Base-by-base conservation (phyloP, 2,329 filamentous ascomycete species). In the Ophiostoma sp. region DNA sequence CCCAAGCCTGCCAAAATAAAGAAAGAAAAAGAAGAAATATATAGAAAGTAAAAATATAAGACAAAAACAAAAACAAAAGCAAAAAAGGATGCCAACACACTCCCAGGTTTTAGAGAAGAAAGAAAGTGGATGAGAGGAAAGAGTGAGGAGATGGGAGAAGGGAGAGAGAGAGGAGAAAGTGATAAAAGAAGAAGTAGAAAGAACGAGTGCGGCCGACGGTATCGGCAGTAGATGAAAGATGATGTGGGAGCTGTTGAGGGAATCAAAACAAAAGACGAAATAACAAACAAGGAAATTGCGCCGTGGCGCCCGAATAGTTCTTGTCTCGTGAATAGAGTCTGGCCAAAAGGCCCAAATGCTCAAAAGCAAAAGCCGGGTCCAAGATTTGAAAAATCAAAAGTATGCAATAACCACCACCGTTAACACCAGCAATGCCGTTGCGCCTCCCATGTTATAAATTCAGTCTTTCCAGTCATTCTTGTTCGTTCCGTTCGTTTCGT, bases 1-100 rank as follows among this genome's bases (percentile, higher is more conserved):
- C 71, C 72, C 70, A 72, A 71, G 70, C 73, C 70, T 70, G 69
- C 72, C 69, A 69, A 72, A 72, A 68, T 71, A 68, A 69, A 71
- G 71, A 70, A 27, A 60, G 67, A 71, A 64, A 68, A 68, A 69
- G 65, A 48, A 36, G 31, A 27, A 71, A 65, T 62, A 72, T 71
- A 67, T 67, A 69, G 70, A 72, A 69, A 27, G 65, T 67, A 71
- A 64, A 69, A 66, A 70, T 68, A 48, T 17, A 66, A 41, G 70
- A 65, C 71, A 72, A 64, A 72, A 67, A 71, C 62, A 68, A 66
- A 72, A 67, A 68, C 70, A 72, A 70, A 23, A 67, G 68, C 70
- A 67, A 69, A 69, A 68, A 69, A 48, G 36, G 31, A 27, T 41
- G 36, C 64, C n/a, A 39, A 68, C 70, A 71, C 44, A 41, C 60